Base-by-base conservation (phyloP, 148 eudicot species). In the Silene conica region DNA sequence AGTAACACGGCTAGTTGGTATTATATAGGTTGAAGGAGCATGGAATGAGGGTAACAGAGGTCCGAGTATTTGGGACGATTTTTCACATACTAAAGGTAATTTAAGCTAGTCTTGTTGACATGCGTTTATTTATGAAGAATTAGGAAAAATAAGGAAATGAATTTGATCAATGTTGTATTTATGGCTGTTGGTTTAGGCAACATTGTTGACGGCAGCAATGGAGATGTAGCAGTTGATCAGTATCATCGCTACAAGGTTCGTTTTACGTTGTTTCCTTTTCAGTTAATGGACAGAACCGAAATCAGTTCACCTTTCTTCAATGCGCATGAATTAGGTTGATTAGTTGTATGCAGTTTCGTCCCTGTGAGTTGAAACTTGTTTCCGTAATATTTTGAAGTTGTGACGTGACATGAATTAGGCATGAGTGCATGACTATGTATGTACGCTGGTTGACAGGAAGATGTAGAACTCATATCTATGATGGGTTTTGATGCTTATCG, bases 221-320 rank as follows among this genome's bases (percentile, higher is more conserved):
- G 89, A n/a, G 96, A 90, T 81, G 67, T 88, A 25, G 83, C 96
- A 26, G 90, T 90, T n/a, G 92, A 90, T 82, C 96, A 90, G 73
- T 90, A 87, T 66, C 87, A 90, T 83, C 92, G 89, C 63, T 90
- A 90, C 87, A 88, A 90, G 96, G 96, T 87, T n/a, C 26, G 77
- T 70, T 64, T 48, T 64, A 43, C 38, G 61, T 52, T 11, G 8
- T 21, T 71, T 70, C 12, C 57, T 28, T 65, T 45, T 18, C 55
- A 73, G 10, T 71, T 34, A 55, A 12, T 55, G 14, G 48, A 56
- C 62, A 65, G 19, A 16, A 34, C 14, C 7, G 48, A 23, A 16
- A 68, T 46, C n/a, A 46, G 71, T 68, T 68, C 28, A 45, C 13
- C 25, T 8, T 21, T 3, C 9, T 9, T 8, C 11, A 18, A 8